A percentile compares a stretch with the other conserved stretches of the same genome.
These are phyloP conservation scores for Penicillium sp. DNA, from an alignment of 2,329 filamentous ascomycete genomes.

Conservation along the genomic window DNA sequence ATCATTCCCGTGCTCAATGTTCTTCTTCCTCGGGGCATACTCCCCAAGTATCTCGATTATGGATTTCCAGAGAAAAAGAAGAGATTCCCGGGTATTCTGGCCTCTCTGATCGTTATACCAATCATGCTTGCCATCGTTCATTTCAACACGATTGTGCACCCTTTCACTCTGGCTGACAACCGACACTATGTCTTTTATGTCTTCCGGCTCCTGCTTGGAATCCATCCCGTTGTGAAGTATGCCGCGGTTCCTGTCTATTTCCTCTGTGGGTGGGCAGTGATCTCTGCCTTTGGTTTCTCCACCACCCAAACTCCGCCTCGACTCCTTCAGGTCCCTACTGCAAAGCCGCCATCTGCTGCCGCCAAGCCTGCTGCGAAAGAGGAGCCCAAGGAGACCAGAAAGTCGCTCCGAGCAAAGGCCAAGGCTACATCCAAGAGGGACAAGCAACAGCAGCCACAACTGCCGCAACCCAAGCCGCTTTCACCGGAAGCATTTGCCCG, in stretches of 20 bases:
- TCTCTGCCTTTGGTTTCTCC: conserved; percentile 56
- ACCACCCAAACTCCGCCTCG: conserved; percentile 21
- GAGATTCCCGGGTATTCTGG: conserved; percentile 37
- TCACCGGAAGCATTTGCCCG: conserved; percentile 28
- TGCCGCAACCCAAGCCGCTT: conserved; percentile 19
- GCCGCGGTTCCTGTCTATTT: conserved; percentile 67
- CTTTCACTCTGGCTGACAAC: conserved; percentile 94
- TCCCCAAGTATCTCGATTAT: conserved; percentile 35
- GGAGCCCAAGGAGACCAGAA: conserved; percentile 21
- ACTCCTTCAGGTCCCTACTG: conserved; percentile 16
- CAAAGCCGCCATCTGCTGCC: conserved; percentile 14
- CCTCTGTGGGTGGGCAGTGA: conserved; percentile 62
- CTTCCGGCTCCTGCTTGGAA: conserved; percentile 75
- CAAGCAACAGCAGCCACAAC: conserved; percentile 11
- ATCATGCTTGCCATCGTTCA: conserved; percentile 54
- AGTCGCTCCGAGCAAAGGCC: conserved; percentile 21
- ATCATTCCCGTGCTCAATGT: conserved; percentile 51
- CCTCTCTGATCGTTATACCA: conserved; percentile 35
- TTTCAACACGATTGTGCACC: conserved; percentile 89
- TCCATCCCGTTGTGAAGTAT: conserved; percentile 61
- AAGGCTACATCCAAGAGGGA: conserved; percentile 23
- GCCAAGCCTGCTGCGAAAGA: conserved; percentile 14
- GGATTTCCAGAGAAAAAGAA: conserved; percentile 31
- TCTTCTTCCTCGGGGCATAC: conserved; percentile 29
- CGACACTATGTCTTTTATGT: conserved; percentile 96